A percentile compares a stretch with the other conserved stretches of the same genome.
Conservation (phyloP, 2,329 filamentous ascomycete species). For the Colletotrichum lindemuthianum region DNA sequence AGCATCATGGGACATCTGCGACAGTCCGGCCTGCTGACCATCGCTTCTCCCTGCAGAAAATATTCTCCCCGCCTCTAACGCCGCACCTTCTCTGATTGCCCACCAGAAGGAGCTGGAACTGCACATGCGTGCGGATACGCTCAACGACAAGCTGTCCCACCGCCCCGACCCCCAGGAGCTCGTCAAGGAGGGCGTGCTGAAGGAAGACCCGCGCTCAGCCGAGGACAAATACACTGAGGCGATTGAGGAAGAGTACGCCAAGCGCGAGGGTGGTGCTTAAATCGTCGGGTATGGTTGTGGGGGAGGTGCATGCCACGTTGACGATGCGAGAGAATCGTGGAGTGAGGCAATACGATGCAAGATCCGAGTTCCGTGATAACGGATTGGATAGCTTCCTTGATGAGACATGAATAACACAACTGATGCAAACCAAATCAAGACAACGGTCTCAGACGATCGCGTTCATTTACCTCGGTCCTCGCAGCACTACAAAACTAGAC, state of each 20-base stretch:
- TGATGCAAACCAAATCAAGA: not conserved
- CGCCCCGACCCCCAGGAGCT: constrained; percentile 81
- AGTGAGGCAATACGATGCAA: constrained; percentile 9
- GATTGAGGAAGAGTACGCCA: constrained; percentile 72
- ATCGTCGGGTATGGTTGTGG: not conserved
- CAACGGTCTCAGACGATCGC: no score
- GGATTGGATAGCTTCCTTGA: constrained; percentile 2
- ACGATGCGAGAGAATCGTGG: not conserved
- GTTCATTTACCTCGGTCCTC: no score
- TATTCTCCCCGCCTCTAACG: constrained; percentile 82
- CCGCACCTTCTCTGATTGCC: constrained; percentile 81
- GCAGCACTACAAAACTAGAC: no score
- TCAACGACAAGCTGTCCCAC: constrained; percentile 87
- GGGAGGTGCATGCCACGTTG: not conserved
- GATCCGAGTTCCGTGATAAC: not conserved
- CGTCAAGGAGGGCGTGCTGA: constrained; percentile 82
- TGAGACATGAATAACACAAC: constrained; percentile 17
- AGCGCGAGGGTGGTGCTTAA: constrained; percentile 70
- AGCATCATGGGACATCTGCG: not conserved
- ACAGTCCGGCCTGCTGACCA: not conserved
- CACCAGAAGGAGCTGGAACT: constrained; percentile 87
- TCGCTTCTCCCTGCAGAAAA: constrained; percentile 67
- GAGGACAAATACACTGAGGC: constrained; percentile 68
- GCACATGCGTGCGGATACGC: constrained; percentile 85
- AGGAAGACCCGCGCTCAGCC: constrained; percentile 70